Evolutionary conservation across 192 early-diverging fungal genomes (phyloP).

Genomic region (Mycoemilia scoparia): DNA sequence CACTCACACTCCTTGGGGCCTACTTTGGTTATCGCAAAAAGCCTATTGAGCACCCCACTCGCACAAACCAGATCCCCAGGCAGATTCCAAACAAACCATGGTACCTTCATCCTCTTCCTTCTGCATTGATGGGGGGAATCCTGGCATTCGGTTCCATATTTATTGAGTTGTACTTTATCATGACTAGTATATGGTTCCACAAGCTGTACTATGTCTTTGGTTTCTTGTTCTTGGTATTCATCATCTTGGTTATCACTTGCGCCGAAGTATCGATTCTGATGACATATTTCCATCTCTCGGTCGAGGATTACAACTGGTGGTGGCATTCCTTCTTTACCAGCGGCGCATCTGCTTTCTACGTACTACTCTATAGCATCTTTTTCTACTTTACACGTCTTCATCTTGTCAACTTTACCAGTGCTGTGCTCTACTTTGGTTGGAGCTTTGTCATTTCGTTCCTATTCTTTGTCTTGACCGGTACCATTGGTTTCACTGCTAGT

Average conservation of each 20-base stretch:
- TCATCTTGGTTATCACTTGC: slow-evolving; percentile 65
- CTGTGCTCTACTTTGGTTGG: slow-evolving; percentile 82
- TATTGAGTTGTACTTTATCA: slow-evolving; percentile 92
- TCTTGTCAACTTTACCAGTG: slow-evolving; percentile 59
- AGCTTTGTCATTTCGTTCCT: slow-evolving; percentile 55
- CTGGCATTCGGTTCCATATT: slow-evolving; percentile 88
- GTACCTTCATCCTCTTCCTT: slow-evolving; percentile 52
- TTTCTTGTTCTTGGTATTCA: slow-evolving; percentile 75
- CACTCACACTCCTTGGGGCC: slow-evolving; percentile 64
- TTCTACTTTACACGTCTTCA: slow-evolving; percentile 67
- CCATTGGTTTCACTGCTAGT: slow-evolving; percentile 63
- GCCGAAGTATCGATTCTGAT: slow-evolving; percentile 73
- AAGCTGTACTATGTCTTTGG: slow-evolving; percentile 89
- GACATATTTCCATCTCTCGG: slow-evolving; percentile 78
- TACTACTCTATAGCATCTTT: slow-evolving; percentile 73
- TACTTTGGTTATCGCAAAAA: slow-evolving; percentile 46
- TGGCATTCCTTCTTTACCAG: slow-evolving; percentile 80
- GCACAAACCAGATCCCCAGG: slow-evolving; percentile 84
- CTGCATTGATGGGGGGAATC: slow-evolving; percentile 64
- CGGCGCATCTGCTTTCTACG: slow-evolving; percentile 70
- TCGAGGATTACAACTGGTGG: slow-evolving; percentile 71
- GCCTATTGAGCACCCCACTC: slow-evolving; percentile 54
- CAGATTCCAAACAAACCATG: slow-evolving; percentile 79
- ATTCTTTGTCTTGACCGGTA: slow-evolving; percentile 58
- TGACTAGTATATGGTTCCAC: slow-evolving; percentile 86